phyloP scores from a whole-genome alignment of 1,284 basidiomycete genomes.

The Ganoderma lingzhi region DNA sequence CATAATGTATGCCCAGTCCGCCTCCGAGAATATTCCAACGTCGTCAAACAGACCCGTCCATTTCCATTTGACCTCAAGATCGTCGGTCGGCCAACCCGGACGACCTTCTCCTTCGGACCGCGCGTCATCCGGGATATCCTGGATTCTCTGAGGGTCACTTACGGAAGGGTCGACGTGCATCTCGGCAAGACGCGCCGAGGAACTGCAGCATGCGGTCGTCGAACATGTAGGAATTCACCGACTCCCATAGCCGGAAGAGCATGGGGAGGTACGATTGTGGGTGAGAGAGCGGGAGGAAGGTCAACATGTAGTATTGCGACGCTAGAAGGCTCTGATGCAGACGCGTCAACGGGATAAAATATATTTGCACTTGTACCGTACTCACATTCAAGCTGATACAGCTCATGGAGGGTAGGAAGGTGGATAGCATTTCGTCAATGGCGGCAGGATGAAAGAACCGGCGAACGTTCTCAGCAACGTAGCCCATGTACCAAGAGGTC shows the following conservation, averaged over 20 bases:
- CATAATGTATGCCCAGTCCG: slow-evolving; percentile 91
- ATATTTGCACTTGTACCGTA: slow-evolving; percentile 20
- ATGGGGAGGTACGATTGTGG: slow-evolving; percentile 85
- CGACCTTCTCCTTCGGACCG: slow-evolving; percentile 68
- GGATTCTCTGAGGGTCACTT: slow-evolving; percentile 74
- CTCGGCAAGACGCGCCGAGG: slow-evolving; percentile 72
- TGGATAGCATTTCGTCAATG: slow-evolving; percentile 89
- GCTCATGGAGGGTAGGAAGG: slow-evolving; percentile 81
- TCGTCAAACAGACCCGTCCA: slow-evolving; percentile 84
- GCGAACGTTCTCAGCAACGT: slow-evolving; percentile 83
- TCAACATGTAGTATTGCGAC: slow-evolving; percentile 83
- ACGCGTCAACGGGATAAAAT: slow-evolving; percentile 16
- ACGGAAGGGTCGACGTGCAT: slow-evolving; percentile 77
- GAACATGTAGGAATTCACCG: slow-evolving; percentile 84
- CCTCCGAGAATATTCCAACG: slow-evolving; percentile 87
- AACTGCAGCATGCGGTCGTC: slow-evolving; percentile 85
- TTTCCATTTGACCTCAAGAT: slow-evolving; percentile 47
- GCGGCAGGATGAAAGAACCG: slow-evolving; percentile 93
- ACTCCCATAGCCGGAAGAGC: slow-evolving; percentile 85
- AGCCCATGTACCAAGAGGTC: slow-evolving; percentile 85
- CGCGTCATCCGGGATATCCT: slow-evolving; percentile 77
- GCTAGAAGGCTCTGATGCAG: slow-evolving; percentile 69
- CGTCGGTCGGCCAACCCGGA: slow-evolving; percentile 61
- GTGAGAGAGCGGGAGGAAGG: slow-evolving; percentile 82
- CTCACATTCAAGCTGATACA: slow-evolving; percentile 78